Evolutionary conservation across 2,329 filamentous ascomycete species (phyloP).

Genomic region (Colletotrichum brevisporum): DNA sequence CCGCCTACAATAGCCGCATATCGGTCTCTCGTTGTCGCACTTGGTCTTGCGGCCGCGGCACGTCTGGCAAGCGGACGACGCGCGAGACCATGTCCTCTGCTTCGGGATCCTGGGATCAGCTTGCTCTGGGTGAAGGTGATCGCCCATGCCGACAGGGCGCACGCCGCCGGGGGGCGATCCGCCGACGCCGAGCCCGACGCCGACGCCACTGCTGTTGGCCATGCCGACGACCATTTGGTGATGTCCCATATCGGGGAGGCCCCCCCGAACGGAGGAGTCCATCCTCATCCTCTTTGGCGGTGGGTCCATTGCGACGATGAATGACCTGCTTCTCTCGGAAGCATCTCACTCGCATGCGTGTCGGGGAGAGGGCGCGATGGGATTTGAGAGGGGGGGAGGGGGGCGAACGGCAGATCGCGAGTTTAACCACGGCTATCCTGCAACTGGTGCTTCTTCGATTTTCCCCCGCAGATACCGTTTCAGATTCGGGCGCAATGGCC

Average conservation of each 20-base stretch:
- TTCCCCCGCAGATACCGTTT: slow-evolving; percentile 31
- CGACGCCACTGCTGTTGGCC: not conserved
- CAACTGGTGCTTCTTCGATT: slow-evolving; percentile 20
- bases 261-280: slow-evolving; percentile 29
- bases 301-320: slow-evolving; percentile 34
- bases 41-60: slow-evolving; percentile 55
- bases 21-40: slow-evolving; percentile 54
- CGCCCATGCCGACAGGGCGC: slow-evolving; percentile 8
- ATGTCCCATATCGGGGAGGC: slow-evolving; percentile 37
- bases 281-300: slow-evolving; percentile 40
- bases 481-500: slow-evolving; percentile 33
- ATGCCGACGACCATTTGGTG: not conserved
- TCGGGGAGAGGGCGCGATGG: slow-evolving; percentile 35
- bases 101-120: slow-evolving; percentile 32
- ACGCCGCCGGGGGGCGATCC: slow-evolving; percentile 20
- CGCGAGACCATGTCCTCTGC: slow-evolving; percentile 37
- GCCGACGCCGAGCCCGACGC: not conserved
- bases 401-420: slow-evolving; percentile 15
- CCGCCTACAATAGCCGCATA: slow-evolving; percentile 53
- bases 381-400: not conserved
- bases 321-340: slow-evolving; percentile 18
- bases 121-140: slow-evolving; percentile 29
- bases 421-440: slow-evolving; percentile 30
- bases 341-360: slow-evolving; percentile 12
- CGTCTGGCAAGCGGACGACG: slow-evolving; percentile 50